Base-by-base conservation (phyloP, 1,139 yeast genomes). In the Blastobotrys buckinghamii region DNA sequence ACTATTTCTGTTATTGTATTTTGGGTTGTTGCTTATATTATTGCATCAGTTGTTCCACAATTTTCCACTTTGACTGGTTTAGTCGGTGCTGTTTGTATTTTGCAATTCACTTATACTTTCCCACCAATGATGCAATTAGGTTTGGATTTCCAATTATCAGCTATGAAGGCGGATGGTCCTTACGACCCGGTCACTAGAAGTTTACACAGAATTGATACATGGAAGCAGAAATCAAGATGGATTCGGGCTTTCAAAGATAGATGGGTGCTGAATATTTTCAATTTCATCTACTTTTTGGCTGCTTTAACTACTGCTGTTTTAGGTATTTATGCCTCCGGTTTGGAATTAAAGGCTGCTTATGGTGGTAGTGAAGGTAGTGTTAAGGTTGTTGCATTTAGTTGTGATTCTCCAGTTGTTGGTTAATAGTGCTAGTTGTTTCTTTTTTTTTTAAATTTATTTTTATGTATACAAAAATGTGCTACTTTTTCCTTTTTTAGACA, bases 11-110 rank as follows among this genome's bases (percentile, higher is more conserved):
- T 71, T 1, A 52, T 66, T 41, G 49, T 67, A 29, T 73, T 72
- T 63, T 73, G 76, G 77, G 71, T 67, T 6, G 45, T 71, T 40
- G 75, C 76, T 4, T 73, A 64, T 54, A 61, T 72, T 24, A 57
- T 77, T 56, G 81, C 79, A 36, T 73, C 79, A 49, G 79, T 79
- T 54, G 76, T 77, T 51, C 81, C 81, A 35, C 76, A 75, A 53
- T 73, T 77, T 61, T 70, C 70, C 30, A 61, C 76, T 5, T 64
- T 77, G 57, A 73, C 76, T 27, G 62, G 75, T 33, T 66, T 77
- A 52, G 75, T 78, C 13, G 81, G 80, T 48, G 77, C 81, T 7
- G 70, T 72, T 53, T 73, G 77, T 56, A 72, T 72, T 48, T 59
- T 73, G 51, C 74, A 73, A 57, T 73, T 73, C 62, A 66, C 75